A percentile compares a stretch with the other conserved stretches of the same genome.
These are phyloP conservation scores for Pseudotulostoma volvatum DNA, from an alignment of 495 filamentous ascomycete species.

Conservation along the genomic window DNA sequence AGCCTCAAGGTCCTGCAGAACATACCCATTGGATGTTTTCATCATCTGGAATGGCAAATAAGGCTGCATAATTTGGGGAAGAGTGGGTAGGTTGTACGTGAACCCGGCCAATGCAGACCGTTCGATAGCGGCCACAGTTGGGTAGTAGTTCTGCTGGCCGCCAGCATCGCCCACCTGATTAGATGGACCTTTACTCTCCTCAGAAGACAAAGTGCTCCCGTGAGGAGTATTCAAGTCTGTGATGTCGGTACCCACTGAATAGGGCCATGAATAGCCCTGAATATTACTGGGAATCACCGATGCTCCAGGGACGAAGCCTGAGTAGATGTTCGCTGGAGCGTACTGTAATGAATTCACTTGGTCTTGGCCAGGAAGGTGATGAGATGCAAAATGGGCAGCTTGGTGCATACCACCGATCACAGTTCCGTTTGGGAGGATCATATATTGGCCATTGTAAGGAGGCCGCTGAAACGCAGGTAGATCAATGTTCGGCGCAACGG, in stretches of 20 bases:
- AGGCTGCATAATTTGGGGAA: conserved; percentile 12
- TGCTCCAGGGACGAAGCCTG: conserved; percentile 6
- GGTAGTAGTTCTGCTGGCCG: conserved; percentile 13
- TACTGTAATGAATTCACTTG: conserved; percentile 18
- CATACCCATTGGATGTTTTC: conserved; percentile 33
- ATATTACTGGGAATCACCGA: conserved; percentile 12
- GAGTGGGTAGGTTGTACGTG: conserved; percentile 7
- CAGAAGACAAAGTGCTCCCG: conserved; percentile 8
- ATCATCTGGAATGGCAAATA: conserved; percentile 25
- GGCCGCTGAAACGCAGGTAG: conserved; percentile 13
- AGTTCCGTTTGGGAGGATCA: conserved; percentile 16
- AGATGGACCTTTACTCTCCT: conserved; percentile 12
- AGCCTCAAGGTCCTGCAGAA: conserved; percentile 50
- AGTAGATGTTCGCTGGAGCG: conserved; percentile 13
- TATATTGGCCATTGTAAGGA: conserved; percentile 15
- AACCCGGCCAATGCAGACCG: conserved; percentile 11
- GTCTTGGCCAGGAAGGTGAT: conserved; percentile 12
- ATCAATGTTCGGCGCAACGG: conserved; percentile 17
- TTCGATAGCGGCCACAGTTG: conserved; percentile 10
- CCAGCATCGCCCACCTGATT: conserved; percentile 8
- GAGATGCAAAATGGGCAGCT: conserved; percentile 10
- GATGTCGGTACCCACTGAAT: conserved; percentile 15
- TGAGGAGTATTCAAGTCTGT: conserved; percentile 7
- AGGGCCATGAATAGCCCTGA: conserved; percentile 17
- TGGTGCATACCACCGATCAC: conserved; percentile 14